Evolutionary conservation across 2,329 filamentous ascomycete species (phyloP).

Genomic region (Xylariaceae sp.): DNA sequence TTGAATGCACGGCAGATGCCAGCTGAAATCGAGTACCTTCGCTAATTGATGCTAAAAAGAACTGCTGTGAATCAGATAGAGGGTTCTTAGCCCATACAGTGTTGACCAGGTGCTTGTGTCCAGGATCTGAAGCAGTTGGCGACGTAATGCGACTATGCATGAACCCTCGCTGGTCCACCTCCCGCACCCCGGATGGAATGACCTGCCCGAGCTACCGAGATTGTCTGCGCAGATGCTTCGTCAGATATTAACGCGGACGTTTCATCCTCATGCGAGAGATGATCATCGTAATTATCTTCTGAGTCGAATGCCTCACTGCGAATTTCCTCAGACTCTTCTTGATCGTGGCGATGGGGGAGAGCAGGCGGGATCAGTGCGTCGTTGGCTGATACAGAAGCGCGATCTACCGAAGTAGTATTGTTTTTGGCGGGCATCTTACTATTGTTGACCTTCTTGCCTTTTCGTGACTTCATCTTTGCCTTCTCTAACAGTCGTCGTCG

Average conservation of each 20-base stretch:
- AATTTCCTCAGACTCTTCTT: slow-evolving; percentile 35
- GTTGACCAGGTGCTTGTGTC: not conserved
- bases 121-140: not conserved
- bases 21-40: not conserved
- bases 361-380: slow-evolving; percentile 33
- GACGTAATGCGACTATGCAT: slow-evolving; percentile 10
- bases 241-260: slow-evolving; percentile 2
- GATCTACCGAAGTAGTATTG: slow-evolving; percentile 36
- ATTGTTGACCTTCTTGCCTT: slow-evolving; percentile 80
- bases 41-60: not conserved
- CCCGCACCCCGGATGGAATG: not conserved
- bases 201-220: not conserved
- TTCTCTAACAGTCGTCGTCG: slow-evolving; percentile 86
- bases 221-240: not conserved
- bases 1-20: too few relatives aligned
- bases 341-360: slow-evolving; percentile 33
- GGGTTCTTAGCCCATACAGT: not conserved
- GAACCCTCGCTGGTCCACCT: slow-evolving; percentile 10
- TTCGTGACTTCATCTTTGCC: slow-evolving; percentile 90
- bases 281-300: slow-evolving; percentile 48
- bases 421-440: slow-evolving; percentile 65
- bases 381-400: slow-evolving; percentile 26
- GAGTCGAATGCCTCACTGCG: slow-evolving; percentile 47
- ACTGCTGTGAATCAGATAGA: not conserved
- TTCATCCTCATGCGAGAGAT: slow-evolving; percentile 24